Percentiles rank a stretch among this genome's conserved stretches.
Evolutionary conservation across 345 rosid genomes (phyloP).

Genomic region (Bruguiera parviflora): DNA sequence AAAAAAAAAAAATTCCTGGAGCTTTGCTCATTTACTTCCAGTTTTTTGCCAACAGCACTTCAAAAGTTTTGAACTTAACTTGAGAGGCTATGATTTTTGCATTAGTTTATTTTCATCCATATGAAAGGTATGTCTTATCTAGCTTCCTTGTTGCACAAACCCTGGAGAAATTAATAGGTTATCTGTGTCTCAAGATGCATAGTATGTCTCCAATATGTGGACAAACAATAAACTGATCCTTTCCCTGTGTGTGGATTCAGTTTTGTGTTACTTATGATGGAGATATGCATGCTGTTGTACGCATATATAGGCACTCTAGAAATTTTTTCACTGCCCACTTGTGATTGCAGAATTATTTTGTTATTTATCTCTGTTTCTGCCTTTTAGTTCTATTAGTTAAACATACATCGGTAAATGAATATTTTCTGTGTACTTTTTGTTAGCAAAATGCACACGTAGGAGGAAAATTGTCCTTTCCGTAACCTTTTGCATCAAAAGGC

Average conservation of each 20-base stretch:
- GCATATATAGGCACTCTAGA: too few relatives aligned
- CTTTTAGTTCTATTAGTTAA: constrained; percentile 1
- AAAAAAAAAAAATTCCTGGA: too few relatives aligned
- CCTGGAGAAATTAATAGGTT: background rate
- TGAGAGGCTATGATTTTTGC: too few relatives aligned
- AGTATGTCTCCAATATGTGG: background rate
- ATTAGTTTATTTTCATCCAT: too few relatives aligned
- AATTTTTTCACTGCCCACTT: background rate
- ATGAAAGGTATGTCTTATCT: background rate
- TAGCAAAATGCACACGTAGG: background rate
- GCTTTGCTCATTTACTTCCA: too few relatives aligned
- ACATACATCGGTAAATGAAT: background rate
- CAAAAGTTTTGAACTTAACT: too few relatives aligned
- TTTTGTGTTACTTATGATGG: constrained; percentile 1
- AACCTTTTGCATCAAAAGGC: background rate
- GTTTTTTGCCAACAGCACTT: too few relatives aligned
- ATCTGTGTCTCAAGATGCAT: background rate
- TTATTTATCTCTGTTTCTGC: background rate
- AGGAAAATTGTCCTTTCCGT: background rate
- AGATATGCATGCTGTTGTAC: background rate
- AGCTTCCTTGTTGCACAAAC: background rate
- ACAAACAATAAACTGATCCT: background rate
- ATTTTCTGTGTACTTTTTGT: background rate
- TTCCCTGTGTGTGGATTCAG: background rate
- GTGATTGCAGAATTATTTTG: background rate